Base-by-base conservation (phyloP, 352 stramenopile species). In the Pythium dissimile region DNA sequence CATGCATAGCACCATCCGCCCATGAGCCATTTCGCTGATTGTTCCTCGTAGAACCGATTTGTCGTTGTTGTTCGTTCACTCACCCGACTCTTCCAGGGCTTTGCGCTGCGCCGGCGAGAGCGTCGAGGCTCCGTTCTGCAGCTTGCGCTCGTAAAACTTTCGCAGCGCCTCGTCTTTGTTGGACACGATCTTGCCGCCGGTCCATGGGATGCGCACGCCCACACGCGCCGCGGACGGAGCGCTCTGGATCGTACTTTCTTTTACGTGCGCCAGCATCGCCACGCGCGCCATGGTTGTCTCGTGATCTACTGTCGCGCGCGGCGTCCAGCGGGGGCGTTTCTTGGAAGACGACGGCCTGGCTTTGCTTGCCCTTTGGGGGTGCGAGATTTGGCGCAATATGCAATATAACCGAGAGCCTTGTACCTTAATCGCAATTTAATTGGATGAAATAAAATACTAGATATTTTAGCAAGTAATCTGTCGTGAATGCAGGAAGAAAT, bases 81-180 rank as follows among this genome's bases (percentile, higher is more conserved):
- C 54, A 89, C 78, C 51, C n/a, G 62, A 71, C 8, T 59, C 54
- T 49, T 86, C 62, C 46, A 86, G 66, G 27, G 69, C 69, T 34
- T 76, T 39, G 27, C 81, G 67, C 63, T 90, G 78, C 50, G 70
- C 54, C 23, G 74, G 50, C 56, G 75, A 73, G 41, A 83, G 64
- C 32, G 75, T 56, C 54, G 73, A 71, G 38, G 73, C 72, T 7
- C 66, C 52, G 8, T 50, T 57, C 20, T 54, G 68, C 24, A 86
- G 54, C 62, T 94, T 94, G 57, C 85, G 77, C 67, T 88, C 72
- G 53, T 88, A 79, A 50, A 94, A 94, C 62, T 94, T 94, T 56
- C 74, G 80, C 73, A 94, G 68, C 28, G 85, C 85, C 62, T 93
- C 82, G 50, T 83, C 77, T 66, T 94, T 94, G 62, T 94, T 94